Evolutionary conservation across 2,329 filamentous ascomycete species (phyloP).

Genomic region (Beauveria varroae): DNA sequence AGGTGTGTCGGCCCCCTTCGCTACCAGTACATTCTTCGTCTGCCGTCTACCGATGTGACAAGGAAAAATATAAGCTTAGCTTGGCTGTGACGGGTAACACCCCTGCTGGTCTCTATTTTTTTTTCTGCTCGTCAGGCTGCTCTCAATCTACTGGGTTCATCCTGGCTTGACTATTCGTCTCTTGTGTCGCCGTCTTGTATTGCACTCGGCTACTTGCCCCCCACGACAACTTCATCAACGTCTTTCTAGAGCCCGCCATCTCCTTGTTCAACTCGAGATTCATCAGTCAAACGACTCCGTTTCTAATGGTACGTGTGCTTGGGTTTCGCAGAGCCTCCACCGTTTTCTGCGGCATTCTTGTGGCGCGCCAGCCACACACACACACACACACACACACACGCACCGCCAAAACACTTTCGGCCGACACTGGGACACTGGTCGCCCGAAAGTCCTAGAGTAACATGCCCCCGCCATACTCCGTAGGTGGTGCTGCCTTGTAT

Average conservation of each 20-base stretch:
- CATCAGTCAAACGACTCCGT: neutral
- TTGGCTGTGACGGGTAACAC: neutral
- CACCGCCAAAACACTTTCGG: neutral
- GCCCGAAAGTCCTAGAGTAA: neutral
- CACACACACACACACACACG: neutral
- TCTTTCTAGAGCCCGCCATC: neutral
- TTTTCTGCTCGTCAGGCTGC: neutral
- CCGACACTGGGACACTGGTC: neutral
- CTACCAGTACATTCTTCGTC: neutral
- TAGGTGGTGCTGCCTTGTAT: neutral
- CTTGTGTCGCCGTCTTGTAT: neutral
- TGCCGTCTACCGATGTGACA: neutral
- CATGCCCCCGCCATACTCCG: neutral
- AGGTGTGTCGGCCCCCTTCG: neutral
- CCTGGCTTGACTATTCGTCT: neutral
- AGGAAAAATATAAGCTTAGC: slow-evolving; percentile 9
- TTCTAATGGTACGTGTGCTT: neutral
- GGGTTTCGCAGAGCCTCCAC: neutral
- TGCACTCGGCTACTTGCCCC: neutral
- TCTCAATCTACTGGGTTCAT: neutral
- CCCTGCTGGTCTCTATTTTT: neutral
- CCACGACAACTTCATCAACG: neutral
- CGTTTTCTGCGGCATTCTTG: neutral
- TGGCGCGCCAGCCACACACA: neutral
- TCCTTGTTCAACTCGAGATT: neutral